phyloP scores from a whole-genome alignment of 495 filamentous ascomycete species.

The Talaromyces liani region DNA sequence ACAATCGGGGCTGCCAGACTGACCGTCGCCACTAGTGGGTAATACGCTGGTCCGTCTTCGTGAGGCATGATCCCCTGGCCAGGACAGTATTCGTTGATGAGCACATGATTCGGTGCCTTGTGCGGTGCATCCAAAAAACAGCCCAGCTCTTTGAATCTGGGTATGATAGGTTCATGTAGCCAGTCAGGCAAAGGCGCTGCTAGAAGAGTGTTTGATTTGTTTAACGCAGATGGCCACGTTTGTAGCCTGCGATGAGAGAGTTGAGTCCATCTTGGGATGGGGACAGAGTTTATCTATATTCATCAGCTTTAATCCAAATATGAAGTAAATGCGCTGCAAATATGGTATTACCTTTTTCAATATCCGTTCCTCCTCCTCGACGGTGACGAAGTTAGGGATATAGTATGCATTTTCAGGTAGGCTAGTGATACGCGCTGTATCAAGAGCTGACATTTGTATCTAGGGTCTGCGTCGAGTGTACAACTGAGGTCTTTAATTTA shows the following conservation, averaged over 20 bases:
- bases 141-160: conserved; percentile 48
- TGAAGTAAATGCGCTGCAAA: not conserved
- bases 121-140: conserved; percentile 72
- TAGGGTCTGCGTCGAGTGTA: not conserved
- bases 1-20: conserved; percentile 72
- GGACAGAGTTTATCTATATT: conserved; percentile 42
- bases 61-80: conserved; percentile 95
- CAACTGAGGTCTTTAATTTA: not conserved
- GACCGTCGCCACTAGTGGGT: conserved; percentile 82
- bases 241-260: conserved; percentile 84
- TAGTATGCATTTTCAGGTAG: conserved; percentile 72
- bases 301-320: not conserved
- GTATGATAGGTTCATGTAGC: conserved; percentile 63
- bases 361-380: conserved; percentile 64
- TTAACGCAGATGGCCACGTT: conserved; percentile 78
- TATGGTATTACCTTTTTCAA: conserved; percentile 52
- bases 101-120: conserved; percentile 73
- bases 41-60: conserved; percentile 85
- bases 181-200: conserved; percentile 68
- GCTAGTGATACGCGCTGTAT: conserved; percentile 44
- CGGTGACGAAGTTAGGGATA: conserved; percentile 77
- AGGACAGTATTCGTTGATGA: conserved; percentile 85
- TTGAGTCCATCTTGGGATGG: conserved; percentile 75
- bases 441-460: conserved; percentile 15
- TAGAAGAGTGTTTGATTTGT: conserved; percentile 62